Conservation (phyloP, 768 basidiomycete genomes). For the Hericium erinaceus region DNA sequence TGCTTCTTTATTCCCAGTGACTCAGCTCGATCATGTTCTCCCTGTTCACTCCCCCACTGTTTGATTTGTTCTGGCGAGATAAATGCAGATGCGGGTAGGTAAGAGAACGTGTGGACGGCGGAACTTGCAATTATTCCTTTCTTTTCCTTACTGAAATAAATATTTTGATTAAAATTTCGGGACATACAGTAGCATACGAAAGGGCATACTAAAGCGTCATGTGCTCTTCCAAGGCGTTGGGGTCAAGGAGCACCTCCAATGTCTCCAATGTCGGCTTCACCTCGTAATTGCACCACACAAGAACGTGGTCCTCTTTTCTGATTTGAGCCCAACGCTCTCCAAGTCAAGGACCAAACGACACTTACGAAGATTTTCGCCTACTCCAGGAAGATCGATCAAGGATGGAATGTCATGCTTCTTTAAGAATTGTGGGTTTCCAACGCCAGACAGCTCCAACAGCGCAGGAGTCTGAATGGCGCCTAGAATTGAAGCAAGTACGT, state of each 20-base stretch:
- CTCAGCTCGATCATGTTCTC: neutral
- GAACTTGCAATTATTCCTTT: neutral
- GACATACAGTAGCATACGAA: neutral
- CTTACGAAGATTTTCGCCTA: slow-evolving; percentile 30
- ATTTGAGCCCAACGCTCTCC: neutral
- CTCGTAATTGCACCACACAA: slow-evolving; percentile 6
- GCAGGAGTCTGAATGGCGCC: neutral
- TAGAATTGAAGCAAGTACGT: neutral
- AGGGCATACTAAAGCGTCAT: slow-evolving; percentile 11
- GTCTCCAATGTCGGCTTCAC: slow-evolving; percentile 12
- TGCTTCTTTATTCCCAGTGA: neutral
- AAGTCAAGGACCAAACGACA: slow-evolving; percentile 1
- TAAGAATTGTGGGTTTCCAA: slow-evolving; percentile 19
- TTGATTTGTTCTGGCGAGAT: neutral
- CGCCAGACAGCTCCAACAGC: slow-evolving; percentile 10
- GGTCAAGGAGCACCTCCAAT: slow-evolving; percentile 10
- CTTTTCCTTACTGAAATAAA: neutral
- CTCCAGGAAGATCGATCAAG: slow-evolving; percentile 25
- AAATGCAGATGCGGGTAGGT: neutral
- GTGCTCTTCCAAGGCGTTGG: slow-evolving; percentile 7
- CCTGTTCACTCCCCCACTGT: neutral
- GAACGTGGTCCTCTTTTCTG: slow-evolving; percentile 13
- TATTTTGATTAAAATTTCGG: neutral
- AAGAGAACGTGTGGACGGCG: neutral
- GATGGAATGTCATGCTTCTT: slow-evolving; percentile 18